These are phyloP conservation scores for Cerioporus squamosus DNA, from an alignment of 1,284 basidiomycete genomes.

Conservation along the genomic window DNA sequence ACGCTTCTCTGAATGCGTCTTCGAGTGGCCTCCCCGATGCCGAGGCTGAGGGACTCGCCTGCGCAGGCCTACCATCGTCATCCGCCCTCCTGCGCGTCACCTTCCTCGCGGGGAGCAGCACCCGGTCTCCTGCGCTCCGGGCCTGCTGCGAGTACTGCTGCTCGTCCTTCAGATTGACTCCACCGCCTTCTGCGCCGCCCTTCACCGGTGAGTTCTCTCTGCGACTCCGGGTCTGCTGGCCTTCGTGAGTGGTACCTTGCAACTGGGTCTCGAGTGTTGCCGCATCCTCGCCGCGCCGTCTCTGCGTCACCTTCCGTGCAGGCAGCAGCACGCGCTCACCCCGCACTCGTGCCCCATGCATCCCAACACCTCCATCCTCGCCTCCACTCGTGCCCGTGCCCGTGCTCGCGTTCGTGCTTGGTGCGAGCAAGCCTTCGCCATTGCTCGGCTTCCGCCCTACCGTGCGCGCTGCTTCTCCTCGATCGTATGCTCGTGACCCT, in stretches of 20 bases:
- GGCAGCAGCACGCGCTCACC: conserved; percentile 19
- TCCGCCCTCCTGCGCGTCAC: conserved; percentile 7
- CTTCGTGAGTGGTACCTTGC: too few species aligned
- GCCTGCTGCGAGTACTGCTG: neutral
- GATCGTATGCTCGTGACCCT: neutral
- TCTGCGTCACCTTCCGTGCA: conserved; percentile 15
- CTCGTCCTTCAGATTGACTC: neutral
- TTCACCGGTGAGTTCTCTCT: neutral
- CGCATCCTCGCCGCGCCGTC: neutral
- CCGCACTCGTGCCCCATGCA: conserved; percentile 11
- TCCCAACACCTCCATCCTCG: neutral
- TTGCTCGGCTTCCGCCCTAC: conserved; percentile 16
- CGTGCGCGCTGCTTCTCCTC: conserved; percentile 4
- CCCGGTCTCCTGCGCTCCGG: conserved; percentile 11
- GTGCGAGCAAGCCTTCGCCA: conserved; percentile 6
- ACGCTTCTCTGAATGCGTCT: neutral
- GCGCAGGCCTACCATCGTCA: neutral
- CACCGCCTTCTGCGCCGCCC: neutral
- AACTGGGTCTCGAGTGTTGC: neutral
- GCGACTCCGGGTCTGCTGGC: too few species aligned
- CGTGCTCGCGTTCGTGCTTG: neutral
- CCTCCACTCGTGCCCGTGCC: neutral
- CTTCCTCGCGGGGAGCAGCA: conserved; percentile 15
- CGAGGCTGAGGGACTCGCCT: neutral
- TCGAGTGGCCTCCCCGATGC: neutral